These are phyloP conservation scores for Plasmopara viticola DNA, from an alignment of 352 stramenopile species.

Conservation along the genomic window DNA sequence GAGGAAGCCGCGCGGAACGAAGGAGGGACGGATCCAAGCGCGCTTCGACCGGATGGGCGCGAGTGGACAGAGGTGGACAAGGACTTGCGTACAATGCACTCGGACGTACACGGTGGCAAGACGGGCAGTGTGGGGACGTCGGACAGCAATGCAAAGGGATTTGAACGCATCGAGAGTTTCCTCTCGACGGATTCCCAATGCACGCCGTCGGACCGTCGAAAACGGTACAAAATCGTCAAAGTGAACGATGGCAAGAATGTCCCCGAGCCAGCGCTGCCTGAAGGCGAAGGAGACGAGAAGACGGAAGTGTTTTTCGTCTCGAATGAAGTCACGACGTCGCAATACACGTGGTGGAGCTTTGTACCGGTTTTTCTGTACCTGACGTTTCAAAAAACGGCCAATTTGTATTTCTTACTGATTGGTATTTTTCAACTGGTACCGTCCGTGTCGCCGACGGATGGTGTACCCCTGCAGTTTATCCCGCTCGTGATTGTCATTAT, in stretches of 20 bases:
- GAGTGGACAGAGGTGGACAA: conserved; percentile 49
- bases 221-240: conserved; percentile 68
- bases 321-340: conserved; percentile 80
- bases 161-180: conserved; percentile 46
- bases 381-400: conserved; percentile 85
- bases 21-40: conserved; percentile 15
- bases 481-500: conserved; percentile 76
- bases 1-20: conserved; percentile 44
- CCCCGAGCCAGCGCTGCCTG: conserved; percentile 10
- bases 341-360: conserved; percentile 89
- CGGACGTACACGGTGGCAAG: conserved; percentile 12
- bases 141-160: conserved; percentile 25
- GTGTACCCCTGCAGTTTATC: conserved; percentile 77
- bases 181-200: conserved; percentile 53
- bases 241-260: conserved; percentile 55
- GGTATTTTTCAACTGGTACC: conserved; percentile 87
- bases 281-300: conserved; percentile 6
- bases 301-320: conserved; percentile 38
- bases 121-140: conserved; percentile 11
- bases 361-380: conserved; percentile 82
- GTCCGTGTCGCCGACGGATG: conserved; percentile 69
- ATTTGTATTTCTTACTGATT: conserved; percentile 85
- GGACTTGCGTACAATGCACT: conserved; percentile 33
- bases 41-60: conserved; percentile 14
- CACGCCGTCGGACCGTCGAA: conserved; percentile 8